Evolutionary conservation across 2,329 filamentous ascomycete species (phyloP), one percentile per base, ranked within the genome.

Genomic region (Aspergillus viridinutans): DNA sequence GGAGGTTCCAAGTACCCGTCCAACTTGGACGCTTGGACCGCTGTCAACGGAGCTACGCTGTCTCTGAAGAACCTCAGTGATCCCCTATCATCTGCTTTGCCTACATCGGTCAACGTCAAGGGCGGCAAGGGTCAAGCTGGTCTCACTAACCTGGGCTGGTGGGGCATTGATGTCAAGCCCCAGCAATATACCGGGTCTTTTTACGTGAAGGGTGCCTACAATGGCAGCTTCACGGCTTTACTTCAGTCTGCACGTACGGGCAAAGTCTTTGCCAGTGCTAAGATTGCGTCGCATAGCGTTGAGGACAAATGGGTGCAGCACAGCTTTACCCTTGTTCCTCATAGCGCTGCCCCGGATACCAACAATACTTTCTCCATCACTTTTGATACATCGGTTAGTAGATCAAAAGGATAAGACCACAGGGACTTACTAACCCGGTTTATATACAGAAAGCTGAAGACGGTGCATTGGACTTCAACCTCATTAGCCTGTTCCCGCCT

Each of bases 291-390:
- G 26, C 75, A 72, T 32, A 72, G 70, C 40, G 64, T 64, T n/a
- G 68, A 71, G 70, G 64, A 65, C 56, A 68, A 63, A 51, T 78
- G 68, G 70, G 70, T 74, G 1, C 70, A 76, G 58, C 77, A 80
- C 54, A 68, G 68, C 0, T 78, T 74, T 47, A 76, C 61, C 17
- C 57, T 69, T 8, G 58, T 52, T 1, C 63, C 67, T 1, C 58
- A 52, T 35, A 56, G 42, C 25, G 58, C 56, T 38, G 61, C 69
- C n/a, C 58, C 69, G 3, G 59, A 70, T 53, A 60, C 73, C 4
- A 81, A 83, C 67, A 83, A 83, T 61, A 80, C 78, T 0, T 80
- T 83, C 54, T 72, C 74, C 2, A 69, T 83, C 51, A 81, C 78
- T 2, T 80, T 81, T 35, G 78, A 82, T 65, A 71, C 75, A 17